A percentile compares a stretch with the other conserved stretches of the same genome.
Evolutionary conservation across 108 stramenopile species (phyloP).

Genomic region (Conticribra guillardii): DNA sequence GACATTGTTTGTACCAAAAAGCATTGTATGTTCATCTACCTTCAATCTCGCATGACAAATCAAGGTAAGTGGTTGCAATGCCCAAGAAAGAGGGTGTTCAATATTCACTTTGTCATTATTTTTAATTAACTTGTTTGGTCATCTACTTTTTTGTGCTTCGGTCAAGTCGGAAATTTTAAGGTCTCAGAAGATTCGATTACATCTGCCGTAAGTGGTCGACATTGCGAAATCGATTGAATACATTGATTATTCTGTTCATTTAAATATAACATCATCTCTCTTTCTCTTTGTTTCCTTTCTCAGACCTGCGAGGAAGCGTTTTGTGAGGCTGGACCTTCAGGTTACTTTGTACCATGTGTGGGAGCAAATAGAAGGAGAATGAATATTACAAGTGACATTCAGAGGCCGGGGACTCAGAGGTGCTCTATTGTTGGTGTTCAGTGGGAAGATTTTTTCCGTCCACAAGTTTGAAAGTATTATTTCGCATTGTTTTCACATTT

Average conservation of each 20-base stretch:
- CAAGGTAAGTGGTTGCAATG: no score
- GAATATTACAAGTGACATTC: constrained; percentile 36
- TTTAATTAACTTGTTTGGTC: no score
- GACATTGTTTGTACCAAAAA: constrained; percentile 27
- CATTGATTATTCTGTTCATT: neutral
- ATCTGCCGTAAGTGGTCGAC: constrained; percentile 25
- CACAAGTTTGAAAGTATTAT: no score
- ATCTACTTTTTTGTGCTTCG: no score
- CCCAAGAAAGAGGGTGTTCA: no score
- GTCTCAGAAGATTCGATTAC: constrained; percentile 50
- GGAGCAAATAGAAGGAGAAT: constrained; percentile 40
- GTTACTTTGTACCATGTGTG: constrained; percentile 24
- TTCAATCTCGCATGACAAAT: constrained; percentile 43
- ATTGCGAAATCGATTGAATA: neutral
- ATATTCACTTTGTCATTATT: no score
- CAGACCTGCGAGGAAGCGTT: constrained; percentile 21
- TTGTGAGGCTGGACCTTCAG: constrained; percentile 31
- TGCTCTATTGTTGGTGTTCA: constrained; percentile 31
- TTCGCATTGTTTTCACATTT: no score
- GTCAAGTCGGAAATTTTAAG: constrained; percentile 42
- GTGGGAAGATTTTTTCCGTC: constrained; percentile 32
- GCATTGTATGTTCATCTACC: constrained; percentile 31
- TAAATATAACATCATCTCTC: no score
- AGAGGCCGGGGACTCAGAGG: constrained; percentile 17
- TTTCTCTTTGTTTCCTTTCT: no score